These are phyloP conservation scores for Wickerhamiella musiphila DNA, from an alignment of 805 yeast species.

Conservation along the genomic window DNA sequence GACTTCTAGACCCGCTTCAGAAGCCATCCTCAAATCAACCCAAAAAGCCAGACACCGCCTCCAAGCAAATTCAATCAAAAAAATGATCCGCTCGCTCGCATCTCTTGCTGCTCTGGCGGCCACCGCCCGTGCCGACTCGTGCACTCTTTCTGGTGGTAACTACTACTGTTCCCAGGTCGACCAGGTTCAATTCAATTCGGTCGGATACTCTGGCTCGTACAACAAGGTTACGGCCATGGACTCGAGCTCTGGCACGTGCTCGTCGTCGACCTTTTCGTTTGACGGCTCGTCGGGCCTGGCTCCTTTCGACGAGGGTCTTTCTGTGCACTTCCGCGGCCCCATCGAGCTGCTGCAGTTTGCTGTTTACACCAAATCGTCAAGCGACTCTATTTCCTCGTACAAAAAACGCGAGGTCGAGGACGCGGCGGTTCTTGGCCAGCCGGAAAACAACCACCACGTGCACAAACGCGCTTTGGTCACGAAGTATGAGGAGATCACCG, in stretches of 20 bases:
- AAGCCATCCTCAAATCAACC: no score
- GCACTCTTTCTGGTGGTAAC: conserved; percentile 47
- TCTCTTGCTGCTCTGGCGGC: conserved; percentile 17
- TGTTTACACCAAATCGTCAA: conserved; percentile 48
- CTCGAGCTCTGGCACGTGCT: conserved; percentile 49
- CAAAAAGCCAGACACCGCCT: no score
- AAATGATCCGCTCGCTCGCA: conserved; percentile 11
- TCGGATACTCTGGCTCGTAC: conserved; percentile 80
- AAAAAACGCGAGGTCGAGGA: conserved; percentile 32
- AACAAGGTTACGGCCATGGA: conserved; percentile 67
- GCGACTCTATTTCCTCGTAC: conserved; percentile 32
- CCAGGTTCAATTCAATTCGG: conserved; percentile 48
- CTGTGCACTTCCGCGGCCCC: conserved; percentile 87
- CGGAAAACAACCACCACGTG: no score
- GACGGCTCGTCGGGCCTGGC: conserved; percentile 57
- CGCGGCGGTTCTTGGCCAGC: no score
- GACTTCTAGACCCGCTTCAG: no score
- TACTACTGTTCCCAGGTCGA: conserved; percentile 61
- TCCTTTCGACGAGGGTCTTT: conserved; percentile 73
- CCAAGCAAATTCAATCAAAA: no score
- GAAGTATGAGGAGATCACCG: conserved; percentile 55
- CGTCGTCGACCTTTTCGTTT: conserved; percentile 39
- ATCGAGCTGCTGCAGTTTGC: conserved; percentile 66
- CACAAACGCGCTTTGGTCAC: conserved; percentile 55
- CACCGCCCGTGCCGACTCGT: conserved; percentile 24